Conservation (phyloP, 2,329 filamentous ascomycete species). For the Corniculantispora saksenae region DNA sequence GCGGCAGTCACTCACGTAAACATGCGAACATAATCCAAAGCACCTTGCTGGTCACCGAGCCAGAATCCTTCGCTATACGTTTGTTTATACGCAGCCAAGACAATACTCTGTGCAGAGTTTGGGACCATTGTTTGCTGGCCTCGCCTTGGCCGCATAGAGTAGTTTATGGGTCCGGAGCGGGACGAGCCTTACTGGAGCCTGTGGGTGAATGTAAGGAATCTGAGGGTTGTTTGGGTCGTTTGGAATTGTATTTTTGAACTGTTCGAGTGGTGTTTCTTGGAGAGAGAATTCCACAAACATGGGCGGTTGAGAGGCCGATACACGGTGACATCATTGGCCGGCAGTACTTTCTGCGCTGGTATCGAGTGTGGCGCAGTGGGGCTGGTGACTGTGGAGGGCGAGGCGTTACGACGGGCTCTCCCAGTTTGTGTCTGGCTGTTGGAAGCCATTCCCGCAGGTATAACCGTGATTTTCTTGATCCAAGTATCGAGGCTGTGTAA, state of each 20-base stretch:
- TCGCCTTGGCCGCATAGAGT: slow-evolving; percentile 14
- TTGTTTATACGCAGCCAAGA: slow-evolving; percentile 1
- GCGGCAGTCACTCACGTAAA: background rate
- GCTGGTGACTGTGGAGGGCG: background rate
- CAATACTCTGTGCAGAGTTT: background rate
- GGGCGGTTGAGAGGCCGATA: background rate
- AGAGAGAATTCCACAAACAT: background rate
- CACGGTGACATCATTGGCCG: slow-evolving; percentile 12
- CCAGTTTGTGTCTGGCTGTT: background rate
- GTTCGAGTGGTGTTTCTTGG: background rate
- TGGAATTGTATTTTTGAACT: background rate
- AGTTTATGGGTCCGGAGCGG: slow-evolving; percentile 19
- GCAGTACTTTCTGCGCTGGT: background rate
- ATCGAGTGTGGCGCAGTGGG: slow-evolving; percentile 16
- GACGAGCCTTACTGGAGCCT: slow-evolving; percentile 13
- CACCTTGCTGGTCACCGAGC: no score
- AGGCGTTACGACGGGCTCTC: background rate
- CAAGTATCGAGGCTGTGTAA: background rate
- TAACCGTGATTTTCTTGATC: background rate
- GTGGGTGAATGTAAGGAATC: background rate
- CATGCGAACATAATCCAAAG: background rate
- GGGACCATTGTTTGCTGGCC: background rate
- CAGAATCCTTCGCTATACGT: background rate
- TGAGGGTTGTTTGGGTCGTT: background rate
- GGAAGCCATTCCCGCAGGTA: background rate